Evolutionary conservation across 805 yeast species (phyloP), one percentile per base, ranked within the genome.

Genomic region (Metschnikowia sp.): DNA sequence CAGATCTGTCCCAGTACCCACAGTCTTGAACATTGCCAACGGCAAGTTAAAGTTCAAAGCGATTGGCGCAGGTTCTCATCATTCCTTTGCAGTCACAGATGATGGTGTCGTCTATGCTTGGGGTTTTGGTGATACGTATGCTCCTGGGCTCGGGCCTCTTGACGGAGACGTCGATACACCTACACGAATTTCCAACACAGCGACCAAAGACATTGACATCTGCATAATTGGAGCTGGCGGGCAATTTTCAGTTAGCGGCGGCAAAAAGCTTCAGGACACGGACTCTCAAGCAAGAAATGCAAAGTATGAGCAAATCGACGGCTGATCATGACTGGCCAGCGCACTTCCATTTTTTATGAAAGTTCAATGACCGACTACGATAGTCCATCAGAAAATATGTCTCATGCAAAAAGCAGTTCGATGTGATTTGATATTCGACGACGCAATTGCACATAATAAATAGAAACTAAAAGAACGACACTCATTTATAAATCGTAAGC

Each of bases 111-210:
- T 83, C 1, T 94, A 82, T 70, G 81, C 97, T 1, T 94, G 99
- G 99, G 99, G 99, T 1, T 94, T 91, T 63, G 97, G 95, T 39
- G 98, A 92, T 56, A 91, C 97, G 1, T 94, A 89, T 67, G 99
- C 96, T 15, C 84, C 92, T 31, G 99, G 99, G 10, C 82, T 90
- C 50, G 99, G 99, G 8, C 91, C 90, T 15, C 83, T 87, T 33
- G 97, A 88, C 40, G 88, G 80, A 40, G 98, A 94, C 64, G 86
- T 89, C 45, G 95, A 83, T 44, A 72, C 73, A 18, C 99, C 99
- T 38, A 87, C 97, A 0, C 80, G 92, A 65, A 88, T 94, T 58
- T 82, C 83, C 56, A 94, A 95, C 65, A 94, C 98, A 4, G 99
- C 99, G 2, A 90, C 97, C 0, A 86, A 82, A 58, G 80, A 79